Evolutionary conservation across 2,329 filamentous ascomycete genomes (phyloP).

Genomic region (Penicillium fuscoglaucum): DNA sequence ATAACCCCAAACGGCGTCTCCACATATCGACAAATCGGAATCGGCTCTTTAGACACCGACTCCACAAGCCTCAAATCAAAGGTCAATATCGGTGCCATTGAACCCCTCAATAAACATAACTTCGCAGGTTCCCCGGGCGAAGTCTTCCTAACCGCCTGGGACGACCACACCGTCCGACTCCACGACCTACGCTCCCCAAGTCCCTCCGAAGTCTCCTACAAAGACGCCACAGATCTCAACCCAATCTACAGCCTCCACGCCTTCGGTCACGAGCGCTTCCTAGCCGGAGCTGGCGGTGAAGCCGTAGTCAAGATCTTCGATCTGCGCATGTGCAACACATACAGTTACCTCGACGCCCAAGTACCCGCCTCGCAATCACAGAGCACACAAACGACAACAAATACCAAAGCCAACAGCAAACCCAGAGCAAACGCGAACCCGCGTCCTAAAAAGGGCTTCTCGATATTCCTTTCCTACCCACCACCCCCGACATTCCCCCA

Average conservation of each 20-base stretch:
- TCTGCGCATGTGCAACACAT: slow-evolving; percentile 51
- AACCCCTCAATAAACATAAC: slow-evolving; percentile 33
- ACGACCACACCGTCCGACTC: slow-evolving; percentile 58
- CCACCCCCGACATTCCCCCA: slow-evolving; percentile 16
- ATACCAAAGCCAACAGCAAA: neutral
- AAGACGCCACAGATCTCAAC: slow-evolving; percentile 58
- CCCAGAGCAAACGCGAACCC: neutral
- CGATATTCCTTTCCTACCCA: slow-evolving; percentile 44
- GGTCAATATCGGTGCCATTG: slow-evolving; percentile 39
- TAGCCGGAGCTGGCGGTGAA: slow-evolving; percentile 59
- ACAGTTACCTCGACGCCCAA: slow-evolving; percentile 35
- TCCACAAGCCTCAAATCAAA: slow-evolving; percentile 25
- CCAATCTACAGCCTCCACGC: slow-evolving; percentile 60
- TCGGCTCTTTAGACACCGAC: slow-evolving; percentile 35
- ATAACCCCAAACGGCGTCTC: slow-evolving; percentile 49
- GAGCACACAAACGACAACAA: neutral
- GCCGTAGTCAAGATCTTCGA: slow-evolving; percentile 64
- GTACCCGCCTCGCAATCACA: slow-evolving; percentile 1
- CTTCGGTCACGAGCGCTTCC: slow-evolving; percentile 57
- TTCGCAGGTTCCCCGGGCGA: slow-evolving; percentile 41
- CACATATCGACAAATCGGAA: slow-evolving; percentile 39
- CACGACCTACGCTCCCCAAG: slow-evolving; percentile 60
- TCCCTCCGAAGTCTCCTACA: slow-evolving; percentile 51
- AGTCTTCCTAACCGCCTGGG: slow-evolving; percentile 61
- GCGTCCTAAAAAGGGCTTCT: slow-evolving; percentile 38